Percentiles rank a stretch among this genome's conserved stretches.
These are phyloP conservation scores for Cercophora sp. DNA, from an alignment of 495 filamentous ascomycete genomes.

Conservation along the genomic window DNA sequence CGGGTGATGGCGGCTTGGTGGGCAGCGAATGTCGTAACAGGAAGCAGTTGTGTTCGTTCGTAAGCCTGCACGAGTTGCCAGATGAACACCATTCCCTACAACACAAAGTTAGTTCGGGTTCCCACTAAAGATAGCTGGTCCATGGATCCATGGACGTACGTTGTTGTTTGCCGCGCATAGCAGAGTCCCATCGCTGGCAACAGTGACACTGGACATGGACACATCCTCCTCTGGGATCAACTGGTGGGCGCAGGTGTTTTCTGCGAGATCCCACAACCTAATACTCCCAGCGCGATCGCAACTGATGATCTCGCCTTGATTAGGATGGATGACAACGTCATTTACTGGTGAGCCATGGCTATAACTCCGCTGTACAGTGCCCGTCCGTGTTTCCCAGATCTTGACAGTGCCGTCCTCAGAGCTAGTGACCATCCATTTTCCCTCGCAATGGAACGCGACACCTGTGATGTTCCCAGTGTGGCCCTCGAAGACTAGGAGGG, in stretches of 20 bases:
- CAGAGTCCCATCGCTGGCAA: slow-evolving; percentile 88
- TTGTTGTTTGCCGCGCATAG: slow-evolving; percentile 94
- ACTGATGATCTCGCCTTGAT: slow-evolving; percentile 95
- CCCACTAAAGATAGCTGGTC: too few species aligned
- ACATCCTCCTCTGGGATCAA: slow-evolving; percentile 95
- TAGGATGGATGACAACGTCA: slow-evolving; percentile 96
- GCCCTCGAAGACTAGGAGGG: slow-evolving; percentile 87
- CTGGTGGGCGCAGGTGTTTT: slow-evolving; percentile 95
- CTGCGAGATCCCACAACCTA: slow-evolving; percentile 90
- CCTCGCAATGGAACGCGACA: slow-evolving; percentile 95
- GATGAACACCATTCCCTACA: slow-evolving; percentile 92
- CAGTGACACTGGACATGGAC: slow-evolving; percentile 86
- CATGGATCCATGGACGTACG: too few species aligned
- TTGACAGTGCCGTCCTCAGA: slow-evolving; percentile 97
- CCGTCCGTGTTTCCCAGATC: slow-evolving; percentile 94
- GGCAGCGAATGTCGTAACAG: slow-evolving; percentile 86
- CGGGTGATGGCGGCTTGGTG: slow-evolving; percentile 93
- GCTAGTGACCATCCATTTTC: slow-evolving; percentile 99
- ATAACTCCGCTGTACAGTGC: slow-evolving; percentile 87
- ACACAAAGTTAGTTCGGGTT: too few species aligned
- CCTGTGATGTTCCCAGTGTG: slow-evolving; percentile 95
- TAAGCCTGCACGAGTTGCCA: slow-evolving; percentile 85
- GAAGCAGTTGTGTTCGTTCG: slow-evolving; percentile 83
- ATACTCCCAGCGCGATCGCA: slow-evolving; percentile 93
- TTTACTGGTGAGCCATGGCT: slow-evolving; percentile 82